Conservation (phyloP, 83 land plant species). For the Thuja plicata region DNA sequence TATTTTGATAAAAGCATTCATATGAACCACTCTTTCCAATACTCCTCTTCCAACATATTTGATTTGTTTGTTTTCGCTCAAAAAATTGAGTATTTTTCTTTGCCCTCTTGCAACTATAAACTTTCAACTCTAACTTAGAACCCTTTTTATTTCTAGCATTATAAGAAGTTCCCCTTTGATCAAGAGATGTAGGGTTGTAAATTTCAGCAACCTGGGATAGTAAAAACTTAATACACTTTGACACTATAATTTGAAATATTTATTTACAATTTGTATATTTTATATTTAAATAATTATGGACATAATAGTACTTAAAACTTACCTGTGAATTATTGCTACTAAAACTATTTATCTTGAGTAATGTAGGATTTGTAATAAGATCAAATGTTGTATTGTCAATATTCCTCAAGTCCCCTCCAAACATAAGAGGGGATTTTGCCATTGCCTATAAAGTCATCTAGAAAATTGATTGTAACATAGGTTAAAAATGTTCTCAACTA, state of each 20-base stretch:
- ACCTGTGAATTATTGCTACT: constrained; percentile 80
- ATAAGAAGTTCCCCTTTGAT: not conserved
- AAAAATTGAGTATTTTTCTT: not conserved
- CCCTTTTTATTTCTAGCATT: not conserved
- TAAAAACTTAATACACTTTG: not conserved
- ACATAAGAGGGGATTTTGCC: constrained; percentile 87
- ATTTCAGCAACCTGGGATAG: not conserved
- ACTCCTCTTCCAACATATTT: not conserved
- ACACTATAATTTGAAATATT: not conserved
- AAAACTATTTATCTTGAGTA: constrained; percentile 72
- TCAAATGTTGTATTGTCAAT: constrained; percentile 53
- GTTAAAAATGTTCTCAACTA: not conserved
- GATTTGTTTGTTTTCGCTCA: not conserved
- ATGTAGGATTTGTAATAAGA: constrained; percentile 68
- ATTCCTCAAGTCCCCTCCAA: constrained; percentile 86
- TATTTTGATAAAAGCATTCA: not conserved
- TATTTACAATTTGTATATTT: no score
- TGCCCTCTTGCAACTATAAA: not conserved
- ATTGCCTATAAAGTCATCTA: constrained; percentile 92
- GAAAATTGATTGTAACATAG: not conserved
- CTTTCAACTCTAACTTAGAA: not conserved
- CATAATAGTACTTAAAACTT: not conserved
- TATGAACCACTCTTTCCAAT: not conserved
- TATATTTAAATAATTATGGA: not conserved
- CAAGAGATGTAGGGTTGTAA: not conserved